A percentile compares a stretch with the other conserved stretches of the same genome.
Conservation (phyloP, 2,329 filamentous ascomycete genomes). For the Verticillium zaregamsianum region DNA sequence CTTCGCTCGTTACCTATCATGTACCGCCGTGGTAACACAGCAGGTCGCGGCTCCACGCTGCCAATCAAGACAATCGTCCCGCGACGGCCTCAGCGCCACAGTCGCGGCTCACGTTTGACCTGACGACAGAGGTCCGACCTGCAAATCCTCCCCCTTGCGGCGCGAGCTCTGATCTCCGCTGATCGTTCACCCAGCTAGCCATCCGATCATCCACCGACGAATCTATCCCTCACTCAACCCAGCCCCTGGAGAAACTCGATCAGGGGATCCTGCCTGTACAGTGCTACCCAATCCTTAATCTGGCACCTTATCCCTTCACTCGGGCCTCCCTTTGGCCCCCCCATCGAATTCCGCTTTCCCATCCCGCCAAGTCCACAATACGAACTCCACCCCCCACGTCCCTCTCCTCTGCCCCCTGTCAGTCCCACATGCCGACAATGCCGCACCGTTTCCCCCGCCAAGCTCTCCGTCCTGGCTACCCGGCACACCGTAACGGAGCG, state of each 20-base stretch:
- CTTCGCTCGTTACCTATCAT: background rate
- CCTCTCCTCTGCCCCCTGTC: background rate
- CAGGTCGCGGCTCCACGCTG: background rate
- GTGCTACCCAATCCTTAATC: background rate
- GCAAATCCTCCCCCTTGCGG: background rate
- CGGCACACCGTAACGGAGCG: background rate
- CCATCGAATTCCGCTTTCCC: background rate
- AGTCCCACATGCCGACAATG: background rate
- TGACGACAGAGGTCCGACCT: background rate
- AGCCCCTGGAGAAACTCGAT: background rate
- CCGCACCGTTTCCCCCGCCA: background rate
- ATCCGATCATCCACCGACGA: background rate
- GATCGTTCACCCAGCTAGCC: background rate
- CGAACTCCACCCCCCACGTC: background rate
- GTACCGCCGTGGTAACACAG: background rate
- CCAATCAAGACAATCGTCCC: no score
- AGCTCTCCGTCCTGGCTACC: background rate
- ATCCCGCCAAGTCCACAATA: background rate
- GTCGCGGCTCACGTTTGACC: background rate
- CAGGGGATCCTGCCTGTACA: background rate
- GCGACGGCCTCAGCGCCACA: background rate
- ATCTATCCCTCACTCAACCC: background rate
- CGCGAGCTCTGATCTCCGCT: background rate
- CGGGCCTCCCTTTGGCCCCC: no score
- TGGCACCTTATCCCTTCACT: no score